Evolutionary conservation across 495 filamentous ascomycete genomes (phyloP), one percentile per base, ranked within the genome.

Genomic region (Tetracladium setigerum): DNA sequence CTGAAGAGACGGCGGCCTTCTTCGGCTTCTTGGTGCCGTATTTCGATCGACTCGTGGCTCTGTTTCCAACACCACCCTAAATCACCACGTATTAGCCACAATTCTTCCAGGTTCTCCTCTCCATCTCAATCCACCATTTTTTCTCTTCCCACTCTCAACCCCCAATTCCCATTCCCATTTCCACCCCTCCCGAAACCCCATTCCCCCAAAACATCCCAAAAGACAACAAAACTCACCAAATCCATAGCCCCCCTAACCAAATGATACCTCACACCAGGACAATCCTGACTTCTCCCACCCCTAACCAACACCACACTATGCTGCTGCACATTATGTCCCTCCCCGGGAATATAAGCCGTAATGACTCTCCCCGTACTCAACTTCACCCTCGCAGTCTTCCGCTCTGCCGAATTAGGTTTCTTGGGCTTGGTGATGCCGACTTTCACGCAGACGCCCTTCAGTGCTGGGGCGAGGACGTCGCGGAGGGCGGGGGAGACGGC

Each of bases 21-120:
- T 95, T 96, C 1, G 92, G 91, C 70, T 95, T 97, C 82, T 99
- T 99, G 12, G 94, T 95, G 49, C 92, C 92, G 58, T 94, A 99
- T 71, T 99, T 99, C 47, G 87, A 95, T 59, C 92, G 77, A 62
- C 84, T 86, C 2, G 79, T 86, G 64, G 83, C 73, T 44, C 92
- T 75, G 60, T 80, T 91, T 13, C 76, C 79, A 54, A 99, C 94
- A 70, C 94, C 94, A 62, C 89, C 88, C 92, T 96, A 62, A 16
- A 47, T 1, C 10, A 5, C 5, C 17, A 50, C 52, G 30, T 33
- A 50, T 61, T 39, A 59, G 51, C 56, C 49, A 45, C 49, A 7
- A 3, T 27, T 7, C 22, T 27, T 7, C 7, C 22, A 27, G 7
- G 7, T 7, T 3, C 22, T 27, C 7, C 46, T 1, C 30, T 12